Base-by-base conservation (phyloP, 208 protist species). In the Phytomonas francai region DNA sequence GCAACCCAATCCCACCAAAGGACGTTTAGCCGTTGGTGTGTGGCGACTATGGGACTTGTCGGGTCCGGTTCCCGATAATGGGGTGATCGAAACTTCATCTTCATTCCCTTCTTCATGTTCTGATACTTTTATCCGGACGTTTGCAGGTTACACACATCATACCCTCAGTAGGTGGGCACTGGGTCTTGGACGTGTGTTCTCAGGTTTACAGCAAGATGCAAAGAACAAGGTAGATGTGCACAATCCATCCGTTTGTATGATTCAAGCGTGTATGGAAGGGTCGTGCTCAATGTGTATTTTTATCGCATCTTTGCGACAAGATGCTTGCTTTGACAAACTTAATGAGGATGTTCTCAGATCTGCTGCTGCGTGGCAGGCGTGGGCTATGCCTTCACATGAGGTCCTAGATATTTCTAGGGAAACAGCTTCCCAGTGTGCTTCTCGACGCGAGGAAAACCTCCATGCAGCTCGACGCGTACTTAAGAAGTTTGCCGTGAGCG, bases 31-130 rank as follows among this genome's bases (percentile, higher is more conserved):
- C 2, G 70, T 69, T 14, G 74, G 74, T 3, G 69, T 79, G 22
- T 79, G 74, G 74, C 70, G 72, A 58, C 36, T 79, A 64, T 79
- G 74, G 74, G 74, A 79, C 36, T 16, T 79, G 33, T 60, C 74
- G 7, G 70, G 66, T 6, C 74, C 74, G 8, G 16, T 54, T 25
- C 45, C 45, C 6, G 11, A 54, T 54, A 54, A 54, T 22, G 45
- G 0, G 2, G 45, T 16, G 11, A 25, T 54, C 25, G 45, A 0
- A 22, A 54, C 45, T 54, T 54, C 45, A 54, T 54, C 45, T 19
- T 54, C 45, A 54, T 25, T 22, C 2, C 39, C 39, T 9, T 49
- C 39, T 54, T 54, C 45, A 54, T 54, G 45, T 25, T 54, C 45
- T 25, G 45, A 54, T 25, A 22, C 6, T 54, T 54, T 25, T 54